A percentile compares a stretch with the other conserved stretches of the same genome.
These are phyloP conservation scores for Pseudoscleropodium purum DNA, from an alignment of 225 moss, liverwort and hornwort genomes.

Conservation along the genomic window DNA sequence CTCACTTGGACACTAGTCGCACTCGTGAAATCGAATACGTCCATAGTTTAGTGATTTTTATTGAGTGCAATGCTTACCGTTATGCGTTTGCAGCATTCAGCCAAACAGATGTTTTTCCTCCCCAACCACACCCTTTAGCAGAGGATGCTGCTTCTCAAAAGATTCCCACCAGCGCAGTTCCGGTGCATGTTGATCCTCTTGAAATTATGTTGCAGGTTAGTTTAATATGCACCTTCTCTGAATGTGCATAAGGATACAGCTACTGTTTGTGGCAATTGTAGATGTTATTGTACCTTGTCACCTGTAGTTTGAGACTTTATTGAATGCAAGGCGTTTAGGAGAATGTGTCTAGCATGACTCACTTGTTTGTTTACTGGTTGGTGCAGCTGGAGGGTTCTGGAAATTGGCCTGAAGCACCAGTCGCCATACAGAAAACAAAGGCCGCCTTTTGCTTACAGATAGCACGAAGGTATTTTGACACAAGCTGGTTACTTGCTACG, in stretches of 20 bases:
- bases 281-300: neutral
- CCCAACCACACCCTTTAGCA: constrained; percentile 78
- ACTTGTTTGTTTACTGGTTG: neutral
- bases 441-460: constrained; percentile 77
- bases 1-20: neutral
- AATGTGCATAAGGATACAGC: neutral
- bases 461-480: constrained; percentile 49
- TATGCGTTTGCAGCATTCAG: constrained; percentile 54
- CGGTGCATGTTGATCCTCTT: constrained; percentile 53
- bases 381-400: constrained; percentile 91
- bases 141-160: constrained; percentile 30
- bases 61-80: neutral
- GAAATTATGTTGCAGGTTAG: constrained; percentile 61
- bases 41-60: neutral
- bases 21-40: neutral
- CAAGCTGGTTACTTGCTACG: neutral
- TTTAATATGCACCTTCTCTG: neutral
- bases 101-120: constrained; percentile 70
- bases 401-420: constrained; percentile 82
- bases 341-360: neutral
- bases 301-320: neutral
- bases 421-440: constrained; percentile 77
- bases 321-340: neutral
- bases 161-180: constrained; percentile 24
- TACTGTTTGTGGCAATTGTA: neutral